Evolutionary conservation across 73 alveolate genomes (phyloP).

Genomic region (Loxodes magnus): DNA sequence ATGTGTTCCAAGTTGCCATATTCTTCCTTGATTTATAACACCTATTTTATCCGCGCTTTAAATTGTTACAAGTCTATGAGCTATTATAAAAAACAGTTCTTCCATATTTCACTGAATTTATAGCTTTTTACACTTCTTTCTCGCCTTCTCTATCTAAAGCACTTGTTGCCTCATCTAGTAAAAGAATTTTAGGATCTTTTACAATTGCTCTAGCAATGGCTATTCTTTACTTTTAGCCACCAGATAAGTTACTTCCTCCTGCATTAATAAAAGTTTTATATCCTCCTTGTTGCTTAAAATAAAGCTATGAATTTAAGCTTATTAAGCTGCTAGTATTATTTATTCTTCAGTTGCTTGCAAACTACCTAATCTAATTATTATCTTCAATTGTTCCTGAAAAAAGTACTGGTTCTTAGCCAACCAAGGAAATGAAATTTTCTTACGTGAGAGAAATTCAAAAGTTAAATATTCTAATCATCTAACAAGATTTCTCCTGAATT

Average conservation of each 20-base stretch:
- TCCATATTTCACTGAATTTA: conserved; percentile 30
- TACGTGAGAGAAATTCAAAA: conserved; percentile 53
- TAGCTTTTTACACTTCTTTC: conserved; percentile 22
- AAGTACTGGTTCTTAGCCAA: conserved; percentile 90
- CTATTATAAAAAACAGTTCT: conserved; percentile 51
- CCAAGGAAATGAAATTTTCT: conserved; percentile 77
- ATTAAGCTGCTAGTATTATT: conserved; percentile 41
- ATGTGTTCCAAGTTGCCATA: conserved; percentile 55
- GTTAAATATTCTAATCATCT: conserved; percentile 69
- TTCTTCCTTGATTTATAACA: conserved; percentile 50
- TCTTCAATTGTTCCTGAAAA: conserved; percentile 68
- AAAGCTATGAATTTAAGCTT: conserved; percentile 43
- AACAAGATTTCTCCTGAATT: conserved; percentile 25
- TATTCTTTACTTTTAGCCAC: conserved; percentile 79
- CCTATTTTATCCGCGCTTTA: conserved; percentile 52
- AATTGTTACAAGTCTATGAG: conserved; percentile 63
- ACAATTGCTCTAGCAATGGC: conserved; percentile 65
- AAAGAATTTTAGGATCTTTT: conserved; percentile 41
- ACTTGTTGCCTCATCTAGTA: conserved; percentile 57
- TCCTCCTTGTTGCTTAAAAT: conserved; percentile 22
- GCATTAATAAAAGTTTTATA: conserved; percentile 34
- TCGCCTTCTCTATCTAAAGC: conserved; percentile 60
- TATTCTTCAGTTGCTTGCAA: conserved; percentile 39
- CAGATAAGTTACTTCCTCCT: conserved; percentile 52
- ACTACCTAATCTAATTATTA: conserved; percentile 69